Base-by-base conservation (phyloP, 1,284 basidiomycete genomes). In the Naganishia sp. region DNA sequence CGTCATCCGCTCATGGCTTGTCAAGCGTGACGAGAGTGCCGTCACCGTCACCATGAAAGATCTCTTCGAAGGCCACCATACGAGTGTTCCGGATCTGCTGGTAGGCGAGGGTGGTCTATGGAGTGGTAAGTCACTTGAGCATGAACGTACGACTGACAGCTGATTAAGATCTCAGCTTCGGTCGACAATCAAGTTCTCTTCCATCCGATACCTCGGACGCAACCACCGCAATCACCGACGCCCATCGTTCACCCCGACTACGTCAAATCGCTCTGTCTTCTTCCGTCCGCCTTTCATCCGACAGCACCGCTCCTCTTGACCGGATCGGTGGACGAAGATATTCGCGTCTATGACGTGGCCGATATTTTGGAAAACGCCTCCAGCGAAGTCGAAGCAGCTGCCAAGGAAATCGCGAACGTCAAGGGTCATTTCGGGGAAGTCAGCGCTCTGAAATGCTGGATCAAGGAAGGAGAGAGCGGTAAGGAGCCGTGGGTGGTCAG, bases 381-480 rank as follows among this genome's bases (percentile, higher is more conserved):
- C 5, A 54, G 53, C 25, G 69, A 67, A 16, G 60, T 63, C n/a
- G 63, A 55, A 23, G 55, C 53, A 6, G 55, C 65, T 18, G 68
- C 65, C 9, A 63, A 64, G 46, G 75, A 90, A 21, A 82, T 86
- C 18, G 69, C 75, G 0, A 83, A 86, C 70, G 80, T 91, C 7
- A 88, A 93, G 70, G 92, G 85, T 6, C 94, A 96, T 76, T 92
- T 88, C 85, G 90, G 91, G 70, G 90, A 94, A 71, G 87, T 95
- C 11, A 88, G 85, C 6, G 86, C 84, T 2, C 77, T 96, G 48
- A 83, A 83, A 39, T 78, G 88, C 6, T 95, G 92, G 90, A 77
- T 85, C 69, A 83, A 86, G 31, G 80, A 80, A 63, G 80, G 78
- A 6, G 75, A 78, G 18, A 78, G 76, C 56, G 83, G 79, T 21